Percentiles rank a stretch among this genome's conserved stretches.
Conservation (phyloP, 495 filamentous ascomycete species). For the Chaetomium fimeti region DNA sequence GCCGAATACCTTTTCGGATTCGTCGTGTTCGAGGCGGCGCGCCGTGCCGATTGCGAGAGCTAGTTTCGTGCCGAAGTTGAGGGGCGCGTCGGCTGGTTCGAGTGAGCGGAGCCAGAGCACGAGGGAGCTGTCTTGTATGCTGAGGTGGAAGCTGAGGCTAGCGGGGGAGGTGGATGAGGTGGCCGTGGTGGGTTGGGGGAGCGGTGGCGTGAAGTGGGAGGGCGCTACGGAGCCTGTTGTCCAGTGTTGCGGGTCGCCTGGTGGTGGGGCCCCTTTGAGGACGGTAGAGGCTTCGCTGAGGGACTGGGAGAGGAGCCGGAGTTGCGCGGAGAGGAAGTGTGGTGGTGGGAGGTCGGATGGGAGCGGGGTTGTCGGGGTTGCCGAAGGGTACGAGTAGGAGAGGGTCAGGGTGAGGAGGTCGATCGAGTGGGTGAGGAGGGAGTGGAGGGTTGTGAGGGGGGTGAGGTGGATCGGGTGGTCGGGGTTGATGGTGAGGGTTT, state of each 20-base stretch:
- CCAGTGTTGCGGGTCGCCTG: constrained; percentile 36
- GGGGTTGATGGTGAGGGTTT: constrained; percentile 49
- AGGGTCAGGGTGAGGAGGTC: constrained; percentile 76
- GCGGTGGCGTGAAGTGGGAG: constrained; percentile 45
- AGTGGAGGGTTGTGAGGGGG: constrained; percentile 66
- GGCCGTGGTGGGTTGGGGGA: constrained; percentile 24
- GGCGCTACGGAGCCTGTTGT: constrained; percentile 40
- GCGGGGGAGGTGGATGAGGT: constrained; percentile 42
- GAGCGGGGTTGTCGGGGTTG: constrained; percentile 54
- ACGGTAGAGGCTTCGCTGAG: constrained; percentile 65
- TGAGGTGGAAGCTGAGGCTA: constrained; percentile 69
- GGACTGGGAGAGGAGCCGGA: constrained; percentile 72
- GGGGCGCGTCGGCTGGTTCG: constrained; percentile 56
- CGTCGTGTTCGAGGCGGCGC: constrained; percentile 73
- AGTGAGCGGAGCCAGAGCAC: constrained; percentile 78
- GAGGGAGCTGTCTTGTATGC: constrained; percentile 72
- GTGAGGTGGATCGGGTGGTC: constrained; percentile 61
- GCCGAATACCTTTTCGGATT: constrained; percentile 68
- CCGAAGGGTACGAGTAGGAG: constrained; percentile 48
- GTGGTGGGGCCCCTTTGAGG: constrained; percentile 57
- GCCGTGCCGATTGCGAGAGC: constrained; percentile 57
- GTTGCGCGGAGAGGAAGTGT: constrained; percentile 71
- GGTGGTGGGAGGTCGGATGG: constrained; percentile 34
- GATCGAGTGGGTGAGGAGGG: constrained; percentile 72
- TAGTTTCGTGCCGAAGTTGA: constrained; percentile 50